Evolutionary conservation across 2,329 filamentous ascomycete species (phyloP).

Genomic region (Colletotrichum neosansevieriae): DNA sequence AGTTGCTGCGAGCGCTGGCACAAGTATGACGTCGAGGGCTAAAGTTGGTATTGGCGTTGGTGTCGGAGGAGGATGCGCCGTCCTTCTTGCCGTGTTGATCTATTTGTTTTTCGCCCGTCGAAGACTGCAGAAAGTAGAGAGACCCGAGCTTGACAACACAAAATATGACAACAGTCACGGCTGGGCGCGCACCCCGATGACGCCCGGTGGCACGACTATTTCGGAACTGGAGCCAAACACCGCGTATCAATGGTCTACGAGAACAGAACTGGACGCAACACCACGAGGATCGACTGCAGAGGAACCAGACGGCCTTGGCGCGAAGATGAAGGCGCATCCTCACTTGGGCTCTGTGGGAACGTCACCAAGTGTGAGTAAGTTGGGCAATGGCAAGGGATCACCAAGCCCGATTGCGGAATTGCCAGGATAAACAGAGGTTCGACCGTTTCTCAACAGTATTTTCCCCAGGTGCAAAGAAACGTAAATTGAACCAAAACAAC

Average conservation of each 20-base stretch:
- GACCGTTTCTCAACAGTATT: too few relatives aligned
- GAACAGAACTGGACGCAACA: slow-evolving; percentile 39
- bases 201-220: slow-evolving; percentile 9
- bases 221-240: slow-evolving; percentile 42
- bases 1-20: neutral
- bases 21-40: slow-evolving; percentile 43
- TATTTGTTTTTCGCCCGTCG: slow-evolving; percentile 43
- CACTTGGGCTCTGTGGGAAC: neutral
- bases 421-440: slow-evolving; percentile 41
- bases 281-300: slow-evolving; percentile 11
- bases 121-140: neutral
- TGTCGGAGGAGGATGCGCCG: slow-evolving; percentile 39
- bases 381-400: neutral
- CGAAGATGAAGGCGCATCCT: neutral
- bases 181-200: slow-evolving; percentile 9
- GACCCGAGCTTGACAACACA: neutral
- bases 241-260: slow-evolving; percentile 43
- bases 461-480: too few relatives aligned
- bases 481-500: too few relatives aligned
- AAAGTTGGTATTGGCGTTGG: slow-evolving; percentile 45
- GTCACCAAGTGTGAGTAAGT: neutral
- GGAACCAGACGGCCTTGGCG: neutral
- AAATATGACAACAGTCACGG: slow-evolving; percentile 11
- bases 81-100: slow-evolving; percentile 42
- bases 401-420: slow-evolving; percentile 19